Conservation (phyloP, 805 yeast species). For the Myxozyma melibiosi region DNA sequence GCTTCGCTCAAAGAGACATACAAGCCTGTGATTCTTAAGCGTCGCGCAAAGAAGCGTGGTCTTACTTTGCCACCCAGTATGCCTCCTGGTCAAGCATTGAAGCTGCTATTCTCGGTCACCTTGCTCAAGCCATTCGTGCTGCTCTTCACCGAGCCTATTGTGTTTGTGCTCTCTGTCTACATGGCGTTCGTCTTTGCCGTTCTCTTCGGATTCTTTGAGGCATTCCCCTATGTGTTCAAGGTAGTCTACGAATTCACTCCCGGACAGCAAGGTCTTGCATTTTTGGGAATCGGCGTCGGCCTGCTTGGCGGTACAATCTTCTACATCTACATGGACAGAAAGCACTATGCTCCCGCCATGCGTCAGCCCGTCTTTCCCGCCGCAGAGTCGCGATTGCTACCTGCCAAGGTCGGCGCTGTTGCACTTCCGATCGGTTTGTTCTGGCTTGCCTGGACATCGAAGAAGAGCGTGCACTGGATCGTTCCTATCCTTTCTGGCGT, state of each 20-base stretch:
- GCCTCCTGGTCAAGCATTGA: constrained; percentile 45
- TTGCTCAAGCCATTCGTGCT: constrained; percentile 66
- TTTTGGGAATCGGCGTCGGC: constrained; percentile 67
- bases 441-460: constrained; percentile 83
- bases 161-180: constrained; percentile 55
- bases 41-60: constrained; percentile 64
- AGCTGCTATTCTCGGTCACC: constrained; percentile 52
- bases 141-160: constrained; percentile 76
- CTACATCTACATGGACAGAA: constrained; percentile 27
- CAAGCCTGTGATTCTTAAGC: constrained; percentile 62
- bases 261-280: constrained; percentile 60
- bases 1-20: constrained; percentile 66
- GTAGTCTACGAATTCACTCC: constrained; percentile 50
- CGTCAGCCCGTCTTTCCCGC: constrained; percentile 1
- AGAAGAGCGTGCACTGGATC: constrained; percentile 67
- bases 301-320: constrained; percentile 26
- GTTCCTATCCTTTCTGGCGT: constrained; percentile 66
- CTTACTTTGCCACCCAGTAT: constrained; percentile 36
- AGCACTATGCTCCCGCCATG: constrained; percentile 15
- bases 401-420: constrained; percentile 61
- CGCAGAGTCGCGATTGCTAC: constrained; percentile 49
- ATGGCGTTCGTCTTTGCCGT: constrained; percentile 58
- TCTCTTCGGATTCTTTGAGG: constrained; percentile 58
- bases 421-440: constrained; percentile 68
- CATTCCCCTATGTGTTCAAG: constrained; percentile 56